phyloP scores from a whole-genome alignment of 2,329 filamentous ascomycete species.

The Penicillium sp. region DNA sequence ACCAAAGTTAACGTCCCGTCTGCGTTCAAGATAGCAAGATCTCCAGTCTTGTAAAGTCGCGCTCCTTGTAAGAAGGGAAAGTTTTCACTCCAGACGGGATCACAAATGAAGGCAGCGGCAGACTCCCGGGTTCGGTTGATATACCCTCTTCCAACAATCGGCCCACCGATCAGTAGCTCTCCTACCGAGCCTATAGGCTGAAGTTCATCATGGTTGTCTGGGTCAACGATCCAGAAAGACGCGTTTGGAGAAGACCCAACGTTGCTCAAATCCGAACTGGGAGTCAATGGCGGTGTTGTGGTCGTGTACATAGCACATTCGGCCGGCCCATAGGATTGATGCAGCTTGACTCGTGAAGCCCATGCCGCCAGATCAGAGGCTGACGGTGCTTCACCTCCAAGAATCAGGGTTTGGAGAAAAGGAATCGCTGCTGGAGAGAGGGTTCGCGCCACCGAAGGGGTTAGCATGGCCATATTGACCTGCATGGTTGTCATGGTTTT shows the following conservation, averaged over 20 bases:
- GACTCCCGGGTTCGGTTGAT: background rate
- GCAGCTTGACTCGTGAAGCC: background rate
- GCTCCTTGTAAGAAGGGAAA: background rate
- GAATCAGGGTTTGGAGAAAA: background rate
- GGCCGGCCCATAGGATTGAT: slow-evolving; percentile 2
- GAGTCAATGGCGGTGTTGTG: background rate
- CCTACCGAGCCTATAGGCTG: slow-evolving; percentile 1
- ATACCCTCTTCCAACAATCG: slow-evolving; percentile 7
- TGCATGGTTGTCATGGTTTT: background rate
- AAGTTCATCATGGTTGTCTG: slow-evolving; percentile 1
- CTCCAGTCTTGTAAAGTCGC: slow-evolving; percentile 29
- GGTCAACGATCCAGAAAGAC: slow-evolving; percentile 2
- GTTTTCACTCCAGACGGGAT: background rate
- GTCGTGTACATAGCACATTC: slow-evolving; percentile 4
- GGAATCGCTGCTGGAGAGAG: background rate
- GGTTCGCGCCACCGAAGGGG: slow-evolving; percentile 2
- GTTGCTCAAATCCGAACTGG: background rate
- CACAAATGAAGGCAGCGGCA: background rate
- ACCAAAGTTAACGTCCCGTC: slow-evolving; percentile 31
- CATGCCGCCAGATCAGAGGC: slow-evolving; percentile 2
- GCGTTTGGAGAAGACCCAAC: slow-evolving; percentile 1
- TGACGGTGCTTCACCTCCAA: slow-evolving; percentile 1
- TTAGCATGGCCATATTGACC: slow-evolving; percentile 5
- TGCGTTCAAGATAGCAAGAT: slow-evolving; percentile 30
- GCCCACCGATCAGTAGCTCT: slow-evolving; percentile 6